Evolutionary conservation across 805 yeast genomes (phyloP), one percentile per base, ranked within the genome.

Genomic region (Osmozyma mogii): DNA sequence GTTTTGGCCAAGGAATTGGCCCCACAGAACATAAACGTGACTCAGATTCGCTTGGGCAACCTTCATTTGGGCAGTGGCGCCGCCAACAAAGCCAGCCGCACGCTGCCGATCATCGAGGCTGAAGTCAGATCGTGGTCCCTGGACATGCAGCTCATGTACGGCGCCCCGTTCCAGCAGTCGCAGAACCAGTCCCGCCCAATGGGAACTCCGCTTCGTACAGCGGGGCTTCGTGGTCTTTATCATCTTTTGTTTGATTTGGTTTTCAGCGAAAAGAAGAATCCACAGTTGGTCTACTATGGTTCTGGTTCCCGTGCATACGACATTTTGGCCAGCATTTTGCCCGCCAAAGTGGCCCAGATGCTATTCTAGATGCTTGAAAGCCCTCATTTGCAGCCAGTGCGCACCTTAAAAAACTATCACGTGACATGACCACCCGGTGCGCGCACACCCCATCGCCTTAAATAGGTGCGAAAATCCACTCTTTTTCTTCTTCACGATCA

Each of bases 401-500:
- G n/a, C n/a, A n/a, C n/a, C n/a, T n/a, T n/a, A n/a, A n/a, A n/a
- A n/a, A n/a, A n/a, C n/a, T n/a, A n/a, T n/a, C n/a, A n/a, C n/a
- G n/a, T n/a, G n/a, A n/a, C n/a, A n/a, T n/a, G n/a, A n/a, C n/a
- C n/a, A n/a, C n/a, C n/a, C n/a, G n/a, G n/a, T n/a, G n/a, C n/a
- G n/a, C n/a, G n/a, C n/a, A n/a, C n/a, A n/a, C n/a, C n/a, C n/a
- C n/a, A n/a, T n/a, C n/a, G n/a, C n/a, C n/a, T n/a, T n/a, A n/a
- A n/a, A n/a, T n/a, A n/a, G n/a, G n/a, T n/a, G n/a, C n/a, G n/a
- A 10, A 26, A 11, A 18, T 15, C 12, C 11, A 7, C 13, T 11
- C 15, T n/a, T 42, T 36, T 44, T 49, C 43, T 44, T 47, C 61
- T 44, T 47, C 49, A 68, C 74, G 68, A 70, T 66, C 81, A 73